A percentile compares a stretch with the other conserved stretches of the same genome.
phyloP scores from a whole-genome alignment of 2,329 filamentous ascomycete genomes.

The Atkinsonella hypoxylon region DNA sequence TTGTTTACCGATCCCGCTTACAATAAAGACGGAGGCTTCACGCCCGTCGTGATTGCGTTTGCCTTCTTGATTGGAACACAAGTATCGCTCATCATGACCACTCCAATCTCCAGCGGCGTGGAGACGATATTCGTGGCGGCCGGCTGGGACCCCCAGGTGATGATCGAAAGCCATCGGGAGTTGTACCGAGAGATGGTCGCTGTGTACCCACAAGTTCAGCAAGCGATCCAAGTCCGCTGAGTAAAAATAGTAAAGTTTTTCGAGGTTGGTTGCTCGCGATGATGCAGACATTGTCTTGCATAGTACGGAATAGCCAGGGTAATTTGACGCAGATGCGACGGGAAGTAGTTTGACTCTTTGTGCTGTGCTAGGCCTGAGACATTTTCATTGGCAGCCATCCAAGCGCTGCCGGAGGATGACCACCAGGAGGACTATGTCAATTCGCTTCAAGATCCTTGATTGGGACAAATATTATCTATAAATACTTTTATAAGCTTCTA shows the following conservation, averaged over 20 bases:
- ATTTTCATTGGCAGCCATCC: no score
- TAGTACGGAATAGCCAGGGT: no score
- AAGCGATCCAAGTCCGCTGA: conserved; percentile 44
- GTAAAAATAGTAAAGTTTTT: not conserved
- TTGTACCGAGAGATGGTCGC: conserved; percentile 67
- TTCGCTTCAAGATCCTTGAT: no score
- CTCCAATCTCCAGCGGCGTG: conserved; percentile 76
- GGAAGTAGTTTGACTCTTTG: no score
- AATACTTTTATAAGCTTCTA: no score
- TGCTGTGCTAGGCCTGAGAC: no score
- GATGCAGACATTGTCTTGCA: no score
- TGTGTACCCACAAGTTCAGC: conserved; percentile 75
- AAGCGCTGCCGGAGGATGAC: no score
- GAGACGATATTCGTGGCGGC: conserved; percentile 83
- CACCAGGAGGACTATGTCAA: no score
- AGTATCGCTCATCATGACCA: conserved; percentile 81
- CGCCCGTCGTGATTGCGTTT: conserved; percentile 69
- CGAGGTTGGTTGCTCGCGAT: no score
- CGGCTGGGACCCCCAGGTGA: conserved; percentile 57
- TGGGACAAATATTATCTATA: no score
- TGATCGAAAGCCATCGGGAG: conserved; percentile 71
- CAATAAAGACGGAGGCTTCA: conserved; percentile 57
- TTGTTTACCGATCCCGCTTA: conserved; percentile 70
- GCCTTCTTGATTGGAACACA: conserved; percentile 84
- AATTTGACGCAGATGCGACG: no score